Evolutionary conservation across 441 rosid species (phyloP).

Genomic region (Corymbia calophylla): DNA sequence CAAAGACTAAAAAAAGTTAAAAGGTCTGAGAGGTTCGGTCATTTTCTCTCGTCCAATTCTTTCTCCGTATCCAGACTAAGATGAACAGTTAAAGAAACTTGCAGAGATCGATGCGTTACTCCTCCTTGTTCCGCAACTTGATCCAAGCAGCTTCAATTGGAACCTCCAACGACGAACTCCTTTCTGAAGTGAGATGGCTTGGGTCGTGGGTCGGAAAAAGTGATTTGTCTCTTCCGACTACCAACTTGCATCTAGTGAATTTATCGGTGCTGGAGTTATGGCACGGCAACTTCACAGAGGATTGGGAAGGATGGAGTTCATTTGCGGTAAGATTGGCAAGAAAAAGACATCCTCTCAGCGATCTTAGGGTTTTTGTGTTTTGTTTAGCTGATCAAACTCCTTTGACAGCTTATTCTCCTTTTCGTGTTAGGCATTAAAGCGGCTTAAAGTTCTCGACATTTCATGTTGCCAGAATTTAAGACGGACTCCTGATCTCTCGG

Average conservation of each 20-base stretch:
- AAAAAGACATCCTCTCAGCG: not conserved
- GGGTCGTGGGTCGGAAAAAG: fast-evolving
- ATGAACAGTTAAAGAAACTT: too few species aligned
- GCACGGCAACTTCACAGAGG: not conserved
- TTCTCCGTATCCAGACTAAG: too few species aligned
- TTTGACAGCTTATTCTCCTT: not conserved
- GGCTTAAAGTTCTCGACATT: fast-evolving
- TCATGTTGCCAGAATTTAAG: fast-evolving
- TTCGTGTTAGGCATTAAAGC: not conserved
- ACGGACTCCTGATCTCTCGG: not conserved
- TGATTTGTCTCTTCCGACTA: fast-evolving
- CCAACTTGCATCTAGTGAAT: fast-evolving
- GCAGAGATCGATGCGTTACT: fast-evolving
- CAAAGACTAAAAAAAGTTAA: not conserved
- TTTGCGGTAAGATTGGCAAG: fast-evolving
- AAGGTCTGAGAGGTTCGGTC: too few species aligned
- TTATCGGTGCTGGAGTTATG: fast-evolving
- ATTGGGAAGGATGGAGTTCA: not conserved
- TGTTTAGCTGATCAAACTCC: not conserved
- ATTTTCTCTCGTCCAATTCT: too few species aligned
- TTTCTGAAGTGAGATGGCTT: too few species aligned
- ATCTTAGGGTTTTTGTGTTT: not conserved
- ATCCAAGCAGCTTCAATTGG: not conserved
- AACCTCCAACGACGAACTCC: not conserved
- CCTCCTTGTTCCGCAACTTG: fast-evolving